A percentile compares a stretch with the other conserved stretches of the same genome.
These are phyloP conservation scores for Acorus calamus DNA, from an alignment of 106 monocot genomes.

Conservation along the genomic window DNA sequence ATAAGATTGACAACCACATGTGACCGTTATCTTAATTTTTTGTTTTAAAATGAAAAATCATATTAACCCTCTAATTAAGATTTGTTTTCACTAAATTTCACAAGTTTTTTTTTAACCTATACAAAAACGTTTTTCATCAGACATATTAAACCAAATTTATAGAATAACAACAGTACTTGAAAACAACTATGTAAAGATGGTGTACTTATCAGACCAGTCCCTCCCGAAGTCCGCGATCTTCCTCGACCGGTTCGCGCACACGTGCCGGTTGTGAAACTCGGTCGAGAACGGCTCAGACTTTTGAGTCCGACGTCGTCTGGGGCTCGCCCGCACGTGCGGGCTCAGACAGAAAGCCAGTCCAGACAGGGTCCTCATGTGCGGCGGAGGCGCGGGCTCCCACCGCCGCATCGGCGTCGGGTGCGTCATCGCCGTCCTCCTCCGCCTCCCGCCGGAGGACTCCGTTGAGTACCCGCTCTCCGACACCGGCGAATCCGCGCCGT, in stretches of 20 bases:
- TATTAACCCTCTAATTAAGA: too few species aligned
- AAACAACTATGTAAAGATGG: too few species aligned
- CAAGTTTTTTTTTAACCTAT: too few species aligned
- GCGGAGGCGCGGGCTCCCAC: background rate
- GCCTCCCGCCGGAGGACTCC: background rate
- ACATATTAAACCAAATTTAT: too few species aligned
- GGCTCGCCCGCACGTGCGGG: background rate
- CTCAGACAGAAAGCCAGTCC: background rate
- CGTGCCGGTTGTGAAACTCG: too few species aligned
- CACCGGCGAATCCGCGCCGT: background rate
- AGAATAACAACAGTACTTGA: too few species aligned
- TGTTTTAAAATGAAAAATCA: too few species aligned
- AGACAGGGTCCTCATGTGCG: background rate
- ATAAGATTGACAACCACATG: too few species aligned
- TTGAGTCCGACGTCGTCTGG: background rate
- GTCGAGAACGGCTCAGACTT: background rate
- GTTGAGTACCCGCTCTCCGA: background rate
- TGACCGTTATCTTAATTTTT: too few species aligned
- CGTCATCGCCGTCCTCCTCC: background rate
- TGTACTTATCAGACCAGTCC: background rate
- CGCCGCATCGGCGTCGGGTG: background rate
- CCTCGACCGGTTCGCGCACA: background rate
- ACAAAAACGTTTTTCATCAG: too few species aligned
- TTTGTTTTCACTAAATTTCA: too few species aligned
- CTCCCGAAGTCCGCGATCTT: background rate